Evolutionary conservation across 805 yeast genomes (phyloP).

Genomic region (Pichia ethanolica): DNA sequence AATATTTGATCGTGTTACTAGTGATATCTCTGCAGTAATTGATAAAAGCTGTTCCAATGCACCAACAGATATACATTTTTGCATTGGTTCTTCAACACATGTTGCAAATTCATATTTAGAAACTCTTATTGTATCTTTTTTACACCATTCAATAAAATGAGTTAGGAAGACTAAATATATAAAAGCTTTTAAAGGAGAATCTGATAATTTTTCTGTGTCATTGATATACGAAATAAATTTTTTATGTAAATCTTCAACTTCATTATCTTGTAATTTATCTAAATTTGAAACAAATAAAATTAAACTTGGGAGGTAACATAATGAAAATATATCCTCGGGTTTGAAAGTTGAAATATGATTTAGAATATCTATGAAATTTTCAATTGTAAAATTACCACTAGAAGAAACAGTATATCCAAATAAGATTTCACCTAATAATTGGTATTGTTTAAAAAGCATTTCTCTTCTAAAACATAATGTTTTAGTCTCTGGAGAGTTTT

Average conservation of each 20-base stretch:
- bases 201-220: constrained; percentile 35
- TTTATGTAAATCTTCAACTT: constrained; percentile 32
- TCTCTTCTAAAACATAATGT: constrained; percentile 52
- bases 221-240: constrained; percentile 30
- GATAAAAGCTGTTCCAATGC: constrained; percentile 64
- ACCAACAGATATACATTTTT: constrained; percentile 51
- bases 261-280: constrained; percentile 28
- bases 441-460: constrained; percentile 61
- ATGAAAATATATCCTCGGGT: constrained; percentile 54
- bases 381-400: constrained; percentile 21
- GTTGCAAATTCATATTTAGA: constrained; percentile 39
- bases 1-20: constrained; percentile 10
- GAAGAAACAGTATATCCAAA: constrained; percentile 38
- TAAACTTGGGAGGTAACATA: constrained; percentile 61
- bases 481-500: constrained; percentile 38
- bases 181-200: constrained; percentile 42
- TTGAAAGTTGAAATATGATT: constrained; percentile 40
- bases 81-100: constrained; percentile 50
- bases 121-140: constrained; percentile 36
- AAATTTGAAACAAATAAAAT: constrained; percentile 38
- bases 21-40: constrained; percentile 49
- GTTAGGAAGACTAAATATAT: constrained; percentile 47
- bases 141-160: constrained; percentile 63
- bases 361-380: constrained; percentile 34
- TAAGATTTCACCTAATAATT: constrained; percentile 58